These are phyloP conservation scores for Ophidiomyces ophidiicola DNA, from an alignment of 2,329 filamentous ascomycete genomes.

Conservation along the genomic window DNA sequence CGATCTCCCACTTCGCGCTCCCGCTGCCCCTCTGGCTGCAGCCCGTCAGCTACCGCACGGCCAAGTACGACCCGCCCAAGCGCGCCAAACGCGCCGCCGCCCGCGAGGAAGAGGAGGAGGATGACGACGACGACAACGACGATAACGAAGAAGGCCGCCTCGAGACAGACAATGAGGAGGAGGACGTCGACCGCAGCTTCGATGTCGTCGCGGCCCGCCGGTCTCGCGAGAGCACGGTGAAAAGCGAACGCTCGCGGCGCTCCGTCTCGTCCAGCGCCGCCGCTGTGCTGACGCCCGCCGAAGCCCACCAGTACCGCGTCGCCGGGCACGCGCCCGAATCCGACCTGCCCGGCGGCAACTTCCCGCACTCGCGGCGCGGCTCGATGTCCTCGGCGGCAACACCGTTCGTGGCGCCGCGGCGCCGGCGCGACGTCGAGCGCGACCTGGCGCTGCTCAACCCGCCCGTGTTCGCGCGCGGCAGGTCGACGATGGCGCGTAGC, in stretches of 20 bases:
- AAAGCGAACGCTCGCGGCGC: conserved; percentile 7
- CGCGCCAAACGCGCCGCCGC: conserved; percentile 18
- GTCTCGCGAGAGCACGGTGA: neutral
- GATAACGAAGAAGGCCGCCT: neutral
- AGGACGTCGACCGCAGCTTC: conserved; percentile 17
- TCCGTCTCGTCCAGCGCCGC: conserved; percentile 18
- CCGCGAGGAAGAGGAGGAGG: conserved; percentile 14
- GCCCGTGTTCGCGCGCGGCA: conserved; percentile 26
- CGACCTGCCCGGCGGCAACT: conserved; percentile 30
- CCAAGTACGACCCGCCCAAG: conserved; percentile 27
- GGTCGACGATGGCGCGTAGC: conserved; percentile 23
- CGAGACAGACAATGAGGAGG: conserved; percentile 4
- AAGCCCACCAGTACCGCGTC: conserved; percentile 34
- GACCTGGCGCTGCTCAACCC: conserved; percentile 24
- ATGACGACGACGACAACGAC: conserved; percentile 17
- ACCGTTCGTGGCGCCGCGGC: neutral
- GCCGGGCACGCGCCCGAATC: conserved; percentile 30
- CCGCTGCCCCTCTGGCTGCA: conserved; percentile 30
- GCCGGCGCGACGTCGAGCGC: conserved; percentile 19
- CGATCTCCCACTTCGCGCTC: conserved; percentile 28
- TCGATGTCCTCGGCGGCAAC: neutral
- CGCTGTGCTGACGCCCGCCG: conserved; percentile 28
- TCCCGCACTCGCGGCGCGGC: conserved; percentile 26
- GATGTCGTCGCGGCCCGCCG: neutral
- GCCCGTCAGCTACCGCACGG: conserved; percentile 25